Conservation (phyloP, 306 rosid species). For the Castanospermum australe region DNA sequence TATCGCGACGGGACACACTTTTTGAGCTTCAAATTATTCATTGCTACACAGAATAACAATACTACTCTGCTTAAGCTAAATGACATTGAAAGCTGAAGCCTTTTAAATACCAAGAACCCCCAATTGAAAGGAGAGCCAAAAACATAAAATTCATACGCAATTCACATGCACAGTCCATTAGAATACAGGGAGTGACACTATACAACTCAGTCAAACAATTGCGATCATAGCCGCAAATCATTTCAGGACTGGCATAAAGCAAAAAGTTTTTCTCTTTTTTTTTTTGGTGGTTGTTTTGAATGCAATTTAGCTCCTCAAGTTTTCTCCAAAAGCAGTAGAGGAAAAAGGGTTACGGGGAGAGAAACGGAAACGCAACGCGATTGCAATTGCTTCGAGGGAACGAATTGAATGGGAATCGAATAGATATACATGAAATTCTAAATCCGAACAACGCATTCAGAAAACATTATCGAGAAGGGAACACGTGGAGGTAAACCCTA, state of each 20-base stretch:
- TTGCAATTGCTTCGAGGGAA: constrained; percentile 69
- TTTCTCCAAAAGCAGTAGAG: constrained; percentile 25
- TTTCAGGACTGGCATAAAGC: constrained; percentile 46
- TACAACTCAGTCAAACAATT: constrained; percentile 42
- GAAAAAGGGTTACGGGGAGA: not conserved
- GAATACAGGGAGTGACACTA: not conserved
- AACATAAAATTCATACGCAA: too few species aligned
- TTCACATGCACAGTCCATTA: not conserved
- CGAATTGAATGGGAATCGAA: constrained; percentile 64
- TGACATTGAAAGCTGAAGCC: constrained; percentile 12
- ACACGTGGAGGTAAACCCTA: too few species aligned
- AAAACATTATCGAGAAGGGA: not conserved
- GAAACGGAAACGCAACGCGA: constrained; percentile 33
- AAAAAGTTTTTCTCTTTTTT: too few species aligned
- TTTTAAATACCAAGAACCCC: not conserved
- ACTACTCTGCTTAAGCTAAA: not conserved
- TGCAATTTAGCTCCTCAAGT: constrained; percentile 41
- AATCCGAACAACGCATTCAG: not conserved
- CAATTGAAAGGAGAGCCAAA: not conserved
- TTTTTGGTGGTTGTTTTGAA: too few species aligned
- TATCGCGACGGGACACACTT: constrained; percentile 46
- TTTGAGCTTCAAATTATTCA: constrained; percentile 27
- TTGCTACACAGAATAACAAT: not conserved
- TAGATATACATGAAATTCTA: constrained; percentile 34
- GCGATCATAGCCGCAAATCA: constrained; percentile 62